Conservation (phyloP, 441 rosid species). For the Erodium chrysanthum region DNA sequence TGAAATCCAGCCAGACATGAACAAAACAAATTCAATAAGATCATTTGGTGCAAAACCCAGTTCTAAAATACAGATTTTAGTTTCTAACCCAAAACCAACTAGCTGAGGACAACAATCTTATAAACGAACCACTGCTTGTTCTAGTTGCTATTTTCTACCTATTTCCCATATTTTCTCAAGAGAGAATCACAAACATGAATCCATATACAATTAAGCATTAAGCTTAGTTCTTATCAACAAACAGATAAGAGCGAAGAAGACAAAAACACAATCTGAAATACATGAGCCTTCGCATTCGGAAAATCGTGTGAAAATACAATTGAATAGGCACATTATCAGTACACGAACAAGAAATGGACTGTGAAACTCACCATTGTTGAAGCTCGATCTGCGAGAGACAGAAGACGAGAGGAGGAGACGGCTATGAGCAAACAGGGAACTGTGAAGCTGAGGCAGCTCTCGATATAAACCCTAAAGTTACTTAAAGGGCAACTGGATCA, state of each 20-base stretch:
- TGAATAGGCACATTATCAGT: not conserved
- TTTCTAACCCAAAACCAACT: not conserved
- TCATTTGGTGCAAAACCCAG: not conserved
- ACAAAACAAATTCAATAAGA: not conserved
- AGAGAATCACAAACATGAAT: not conserved
- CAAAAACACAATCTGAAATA: not conserved
- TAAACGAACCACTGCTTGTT: too few species aligned
- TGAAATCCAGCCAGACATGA: not conserved
- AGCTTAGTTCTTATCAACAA: not conserved
- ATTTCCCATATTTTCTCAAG: not conserved
- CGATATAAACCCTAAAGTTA: not conserved
- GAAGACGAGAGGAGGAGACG: not conserved
- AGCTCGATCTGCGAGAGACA: slow-evolving; percentile 11
- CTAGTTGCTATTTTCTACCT: not conserved
- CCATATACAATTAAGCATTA: not conserved
- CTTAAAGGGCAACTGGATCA: not conserved
- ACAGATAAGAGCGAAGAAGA: not conserved
- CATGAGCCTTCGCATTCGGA: not conserved
- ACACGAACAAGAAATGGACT: not conserved
- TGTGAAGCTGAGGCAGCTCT: not conserved
- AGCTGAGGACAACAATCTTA: too few species aligned
- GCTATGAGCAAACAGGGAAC: not conserved
- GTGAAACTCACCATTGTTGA: slow-evolving; percentile 27
- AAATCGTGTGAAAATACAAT: not conserved
- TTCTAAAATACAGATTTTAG: not conserved